These are phyloP conservation scores for Acanthamoeba healyi DNA, from an alignment of 208 protist genomes.

Conservation along the genomic window DNA sequence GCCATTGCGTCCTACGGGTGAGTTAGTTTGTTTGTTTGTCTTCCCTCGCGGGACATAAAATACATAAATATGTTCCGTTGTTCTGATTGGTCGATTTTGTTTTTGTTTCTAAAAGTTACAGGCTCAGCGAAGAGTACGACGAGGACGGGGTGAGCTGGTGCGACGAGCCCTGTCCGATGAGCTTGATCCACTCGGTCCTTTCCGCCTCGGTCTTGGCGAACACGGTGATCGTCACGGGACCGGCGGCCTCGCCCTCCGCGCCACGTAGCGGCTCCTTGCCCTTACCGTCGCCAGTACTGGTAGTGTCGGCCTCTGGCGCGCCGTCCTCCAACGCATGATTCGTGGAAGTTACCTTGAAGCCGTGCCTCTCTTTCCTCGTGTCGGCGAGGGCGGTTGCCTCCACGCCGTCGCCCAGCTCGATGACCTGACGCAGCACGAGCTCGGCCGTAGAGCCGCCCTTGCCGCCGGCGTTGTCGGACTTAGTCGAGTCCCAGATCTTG, in stretches of 20 bases:
- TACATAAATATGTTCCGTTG: too few relatives aligned
- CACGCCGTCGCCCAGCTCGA: neutral
- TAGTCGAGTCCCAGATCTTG: slow-evolving; percentile 10
- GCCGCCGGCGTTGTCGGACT: neutral
- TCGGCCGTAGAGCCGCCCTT: neutral
- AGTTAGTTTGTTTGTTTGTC: too few relatives aligned
- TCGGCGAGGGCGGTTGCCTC: neutral
- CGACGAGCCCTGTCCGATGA: neutral
- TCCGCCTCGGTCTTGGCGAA: neutral
- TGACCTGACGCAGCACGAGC: neutral
- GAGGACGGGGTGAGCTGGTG: neutral
- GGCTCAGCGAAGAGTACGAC: too few relatives aligned
- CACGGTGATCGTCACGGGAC: neutral
- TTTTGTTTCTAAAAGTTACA: too few relatives aligned
- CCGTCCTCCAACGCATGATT: neutral
- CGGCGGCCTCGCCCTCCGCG: neutral
- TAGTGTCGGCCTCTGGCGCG: neutral
- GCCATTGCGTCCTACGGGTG: too few relatives aligned
- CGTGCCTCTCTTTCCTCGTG: slow-evolving; percentile 18
- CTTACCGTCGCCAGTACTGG: neutral
- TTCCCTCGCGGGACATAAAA: too few relatives aligned
- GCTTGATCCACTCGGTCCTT: slow-evolving; percentile 22
- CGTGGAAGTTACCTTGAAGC: neutral
- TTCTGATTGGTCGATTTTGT: too few relatives aligned
- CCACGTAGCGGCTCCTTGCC: neutral